Conservation (phyloP, 768 basidiomycete species). For the Gymnopilus dilepis region DNA sequence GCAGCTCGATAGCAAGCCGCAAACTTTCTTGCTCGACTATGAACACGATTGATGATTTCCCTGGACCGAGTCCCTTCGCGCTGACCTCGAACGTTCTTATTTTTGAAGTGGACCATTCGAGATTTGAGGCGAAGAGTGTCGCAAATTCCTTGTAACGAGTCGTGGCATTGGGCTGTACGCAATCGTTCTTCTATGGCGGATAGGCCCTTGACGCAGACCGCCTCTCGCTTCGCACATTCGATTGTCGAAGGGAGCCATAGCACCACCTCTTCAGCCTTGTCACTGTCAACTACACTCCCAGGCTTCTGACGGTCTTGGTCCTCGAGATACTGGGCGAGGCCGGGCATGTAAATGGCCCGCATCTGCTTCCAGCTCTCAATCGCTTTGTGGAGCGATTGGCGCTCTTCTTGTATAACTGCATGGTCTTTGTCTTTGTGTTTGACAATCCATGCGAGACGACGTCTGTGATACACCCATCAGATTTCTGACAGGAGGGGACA, state of each 20-base stretch:
- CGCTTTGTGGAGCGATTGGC: background rate
- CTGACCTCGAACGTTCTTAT: constrained; percentile 8
- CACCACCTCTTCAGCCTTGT: background rate
- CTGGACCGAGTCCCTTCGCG: background rate
- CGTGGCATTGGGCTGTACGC: background rate
- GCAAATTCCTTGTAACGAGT: background rate
- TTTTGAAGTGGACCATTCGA: constrained; percentile 5
- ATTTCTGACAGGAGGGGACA: background rate
- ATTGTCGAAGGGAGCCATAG: background rate
- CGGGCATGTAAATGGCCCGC: background rate
- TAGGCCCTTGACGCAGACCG: background rate
- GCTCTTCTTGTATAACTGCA: background rate
- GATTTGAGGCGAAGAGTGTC: background rate
- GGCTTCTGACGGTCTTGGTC: background rate
- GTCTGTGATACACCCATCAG: background rate
- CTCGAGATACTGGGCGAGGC: background rate
- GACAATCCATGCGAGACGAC: background rate
- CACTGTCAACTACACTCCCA: background rate
- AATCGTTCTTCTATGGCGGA: background rate
- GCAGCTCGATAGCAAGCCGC: background rate
- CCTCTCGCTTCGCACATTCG: background rate
- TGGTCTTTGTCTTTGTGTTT: background rate
- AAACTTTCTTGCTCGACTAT: background rate
- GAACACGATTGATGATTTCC: background rate
- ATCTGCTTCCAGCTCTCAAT: background rate